Percentiles rank a stretch among this genome's conserved stretches.
Evolutionary conservation across 441 rosid genomes (phyloP).

Genomic region (Pelargonium cotyledonis): DNA sequence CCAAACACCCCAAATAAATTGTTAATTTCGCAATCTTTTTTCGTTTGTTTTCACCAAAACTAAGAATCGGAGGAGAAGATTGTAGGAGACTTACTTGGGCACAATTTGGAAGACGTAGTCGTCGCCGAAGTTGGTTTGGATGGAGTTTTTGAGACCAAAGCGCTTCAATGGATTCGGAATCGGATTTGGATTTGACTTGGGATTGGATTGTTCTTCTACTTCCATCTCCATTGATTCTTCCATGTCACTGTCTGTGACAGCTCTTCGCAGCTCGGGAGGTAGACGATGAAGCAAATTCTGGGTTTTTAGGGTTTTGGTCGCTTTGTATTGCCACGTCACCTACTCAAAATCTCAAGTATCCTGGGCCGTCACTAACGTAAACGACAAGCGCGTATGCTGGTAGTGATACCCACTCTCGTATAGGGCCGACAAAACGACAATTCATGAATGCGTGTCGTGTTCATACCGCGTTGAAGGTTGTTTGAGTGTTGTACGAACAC

Average conservation of each 20-base stretch:
- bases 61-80: not conserved
- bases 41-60: not conserved
- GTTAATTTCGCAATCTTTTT: too few species aligned
- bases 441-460: too few species aligned
- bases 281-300: too few species aligned
- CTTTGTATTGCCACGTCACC: not conserved
- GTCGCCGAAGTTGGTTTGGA: constrained; percentile 81
- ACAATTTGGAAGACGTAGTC: constrained; percentile 83
- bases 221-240: constrained; percentile 59
- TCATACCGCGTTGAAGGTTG: too few species aligned
- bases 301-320: not conserved
- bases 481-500: too few species aligned
- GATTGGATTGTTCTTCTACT: constrained; percentile 30
- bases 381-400: too few species aligned
- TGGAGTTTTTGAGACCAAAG: constrained; percentile 61
- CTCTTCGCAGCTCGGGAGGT: not conserved
- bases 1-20: not conserved
- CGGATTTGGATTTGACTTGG: constrained; percentile 8
- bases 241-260: constrained; percentile 17
- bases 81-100: constrained; percentile 42
- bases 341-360: not conserved
- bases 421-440: too few species aligned
- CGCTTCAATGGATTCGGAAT: constrained; percentile 26
- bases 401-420: too few species aligned
- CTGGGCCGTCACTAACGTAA: too few species aligned